These are phyloP conservation scores for Thielaviopsis euricoi DNA, from an alignment of 2,329 filamentous ascomycete genomes.

Conservation along the genomic window DNA sequence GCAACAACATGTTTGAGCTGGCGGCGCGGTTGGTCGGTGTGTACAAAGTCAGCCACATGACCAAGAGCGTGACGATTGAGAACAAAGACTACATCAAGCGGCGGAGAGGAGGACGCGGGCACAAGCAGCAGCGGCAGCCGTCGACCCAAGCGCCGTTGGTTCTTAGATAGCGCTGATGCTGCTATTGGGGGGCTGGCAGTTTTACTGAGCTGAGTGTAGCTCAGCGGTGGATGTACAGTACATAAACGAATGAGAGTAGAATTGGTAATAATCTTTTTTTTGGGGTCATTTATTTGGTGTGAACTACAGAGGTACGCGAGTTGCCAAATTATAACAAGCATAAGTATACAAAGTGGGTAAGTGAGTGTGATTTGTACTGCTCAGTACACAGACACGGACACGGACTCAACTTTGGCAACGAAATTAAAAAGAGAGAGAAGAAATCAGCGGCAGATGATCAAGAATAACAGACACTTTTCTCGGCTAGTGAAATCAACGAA, in stretches of 20 bases:
- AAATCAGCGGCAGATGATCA: background rate
- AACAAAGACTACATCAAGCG: slow-evolving; percentile 58
- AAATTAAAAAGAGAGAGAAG: background rate
- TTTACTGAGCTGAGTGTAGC: background rate
- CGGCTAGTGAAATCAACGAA: background rate
- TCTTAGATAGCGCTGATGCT: slow-evolving; percentile 1
- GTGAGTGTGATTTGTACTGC: too few relatives aligned
- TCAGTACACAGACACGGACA: too few relatives aligned
- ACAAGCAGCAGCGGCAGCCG: slow-evolving; percentile 15
- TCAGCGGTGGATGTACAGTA: background rate
- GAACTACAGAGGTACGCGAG: background rate
- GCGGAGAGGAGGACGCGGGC: slow-evolving; percentile 18
- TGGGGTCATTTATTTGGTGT: background rate
- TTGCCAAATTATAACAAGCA: background rate
- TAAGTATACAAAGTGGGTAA: too few relatives aligned
- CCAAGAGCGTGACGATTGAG: slow-evolving; percentile 79
- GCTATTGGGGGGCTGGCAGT: background rate
- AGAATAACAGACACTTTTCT: too few relatives aligned
- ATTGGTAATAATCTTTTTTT: background rate
- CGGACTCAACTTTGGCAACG: too few relatives aligned
- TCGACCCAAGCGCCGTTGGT: slow-evolving; percentile 7
- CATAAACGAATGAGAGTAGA: background rate
- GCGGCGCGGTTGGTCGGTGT: slow-evolving; percentile 90
- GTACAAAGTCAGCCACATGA: slow-evolving; percentile 99
- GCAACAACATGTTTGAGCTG: slow-evolving; percentile 99